These are phyloP conservation scores for Penicillium arizonense DNA, from an alignment of 495 filamentous ascomycete genomes.

Conservation along the genomic window DNA sequence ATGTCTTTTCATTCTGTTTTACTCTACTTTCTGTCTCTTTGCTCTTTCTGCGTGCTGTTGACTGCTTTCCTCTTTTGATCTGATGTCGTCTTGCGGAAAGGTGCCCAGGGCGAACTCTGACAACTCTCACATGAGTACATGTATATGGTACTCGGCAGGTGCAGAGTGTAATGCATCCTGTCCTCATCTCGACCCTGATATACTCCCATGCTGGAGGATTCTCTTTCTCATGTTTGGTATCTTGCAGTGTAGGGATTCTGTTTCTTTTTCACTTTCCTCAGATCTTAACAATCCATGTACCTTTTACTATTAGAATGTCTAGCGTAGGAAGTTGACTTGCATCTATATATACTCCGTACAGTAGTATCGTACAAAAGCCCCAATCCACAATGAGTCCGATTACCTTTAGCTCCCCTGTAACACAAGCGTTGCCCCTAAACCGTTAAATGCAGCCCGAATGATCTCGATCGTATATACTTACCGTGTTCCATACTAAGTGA, in stretches of 20 bases:
- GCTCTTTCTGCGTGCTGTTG: constrained; percentile 5
- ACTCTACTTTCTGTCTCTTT: constrained; percentile 8
- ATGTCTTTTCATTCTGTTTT: constrained; percentile 5
- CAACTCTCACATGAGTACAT: neutral
- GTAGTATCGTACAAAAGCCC: too few relatives aligned
- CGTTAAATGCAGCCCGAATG: too few relatives aligned
- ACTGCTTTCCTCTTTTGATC: constrained; percentile 9
- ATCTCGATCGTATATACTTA: too few relatives aligned
- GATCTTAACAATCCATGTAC: constrained; percentile 26
- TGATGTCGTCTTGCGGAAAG: constrained; percentile 5
- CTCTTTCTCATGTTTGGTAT: constrained; percentile 9
- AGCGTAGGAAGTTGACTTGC: neutral
- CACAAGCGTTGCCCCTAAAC: too few relatives aligned
- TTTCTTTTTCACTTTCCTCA: constrained; percentile 10
- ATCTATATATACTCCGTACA: too few relatives aligned
- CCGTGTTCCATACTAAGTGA: too few relatives aligned
- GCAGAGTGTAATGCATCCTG: neutral
- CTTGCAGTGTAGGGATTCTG: constrained; percentile 11
- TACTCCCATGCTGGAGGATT: constrained; percentile 4
- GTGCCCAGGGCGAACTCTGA: neutral
- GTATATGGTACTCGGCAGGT: neutral
- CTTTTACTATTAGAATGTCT: constrained; percentile 11
- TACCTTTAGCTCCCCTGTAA: too few relatives aligned
- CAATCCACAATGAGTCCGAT: too few relatives aligned
- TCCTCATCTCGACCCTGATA: constrained; percentile 4